phyloP scores from a whole-genome alignment of 108 stramenopile genomes.

The Pseudonitzschia pungens region DNA sequence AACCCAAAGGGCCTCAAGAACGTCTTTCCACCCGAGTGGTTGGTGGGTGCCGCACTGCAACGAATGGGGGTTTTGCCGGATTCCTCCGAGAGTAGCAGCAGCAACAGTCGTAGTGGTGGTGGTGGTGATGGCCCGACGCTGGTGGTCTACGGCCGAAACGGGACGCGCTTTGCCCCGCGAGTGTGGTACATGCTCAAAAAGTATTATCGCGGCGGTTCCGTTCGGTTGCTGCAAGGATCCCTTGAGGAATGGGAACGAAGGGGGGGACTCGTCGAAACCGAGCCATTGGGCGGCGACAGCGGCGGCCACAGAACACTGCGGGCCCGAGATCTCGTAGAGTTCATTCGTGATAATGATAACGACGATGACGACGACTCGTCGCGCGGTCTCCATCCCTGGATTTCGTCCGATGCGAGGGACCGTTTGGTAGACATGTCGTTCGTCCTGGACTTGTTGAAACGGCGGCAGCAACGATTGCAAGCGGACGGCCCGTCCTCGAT shows the following conservation, averaged over 20 bases:
- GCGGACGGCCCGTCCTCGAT: constrained; percentile 23
- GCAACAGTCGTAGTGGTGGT: no score
- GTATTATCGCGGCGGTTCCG: constrained; percentile 33
- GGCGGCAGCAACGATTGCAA: neutral
- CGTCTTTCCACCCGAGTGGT: constrained; percentile 33
- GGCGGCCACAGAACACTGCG: constrained; percentile 24
- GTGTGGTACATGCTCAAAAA: constrained; percentile 61
- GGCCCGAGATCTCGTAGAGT: constrained; percentile 27
- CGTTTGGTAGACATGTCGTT: constrained; percentile 42
- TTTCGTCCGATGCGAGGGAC: constrained; percentile 6
- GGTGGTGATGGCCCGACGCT: constrained; percentile 14
- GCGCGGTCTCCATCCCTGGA: neutral
- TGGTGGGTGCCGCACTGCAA: constrained; percentile 57
- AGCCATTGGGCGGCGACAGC: neutral
- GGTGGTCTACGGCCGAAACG: constrained; percentile 53
- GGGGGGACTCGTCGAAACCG: constrained; percentile 52
- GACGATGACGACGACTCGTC: constrained; percentile 3
- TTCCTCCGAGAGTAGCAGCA: neutral
- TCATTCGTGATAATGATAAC: no score
- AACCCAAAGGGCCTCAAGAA: constrained; percentile 24
- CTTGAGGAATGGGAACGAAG: constrained; percentile 60
- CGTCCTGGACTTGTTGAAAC: constrained; percentile 32
- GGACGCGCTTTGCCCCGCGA: constrained; percentile 59
- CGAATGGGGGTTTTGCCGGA: constrained; percentile 32
- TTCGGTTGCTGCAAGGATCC: constrained; percentile 61